Percentiles rank a stretch among this genome's conserved stretches.
Conservation (phyloP, 2,329 filamentous ascomycete genomes). For the Arthrobotrys iridis region DNA sequence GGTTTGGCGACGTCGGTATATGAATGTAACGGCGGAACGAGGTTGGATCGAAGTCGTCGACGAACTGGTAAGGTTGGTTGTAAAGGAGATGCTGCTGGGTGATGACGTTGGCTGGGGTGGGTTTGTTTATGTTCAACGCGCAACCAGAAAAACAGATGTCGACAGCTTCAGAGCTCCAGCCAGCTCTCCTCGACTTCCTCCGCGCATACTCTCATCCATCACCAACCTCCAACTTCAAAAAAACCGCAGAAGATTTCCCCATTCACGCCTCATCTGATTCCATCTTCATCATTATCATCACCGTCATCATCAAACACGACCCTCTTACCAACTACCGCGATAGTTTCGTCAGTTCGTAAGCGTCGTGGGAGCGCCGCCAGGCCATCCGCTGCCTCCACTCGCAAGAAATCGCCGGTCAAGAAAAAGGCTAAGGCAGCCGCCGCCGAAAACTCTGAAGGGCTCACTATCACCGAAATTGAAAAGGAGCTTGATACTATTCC, state of each 20-base stretch:
- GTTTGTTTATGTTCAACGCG: conserved; percentile 54
- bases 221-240: not conserved
- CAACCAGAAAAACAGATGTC: conserved; percentile 3
- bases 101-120: conserved; percentile 44
- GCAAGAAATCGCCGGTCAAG: not conserved
- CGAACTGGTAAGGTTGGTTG: not conserved
- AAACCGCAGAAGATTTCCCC: not conserved
- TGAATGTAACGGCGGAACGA: not conserved
- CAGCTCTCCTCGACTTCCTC: not conserved
- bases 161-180: conserved; percentile 32
- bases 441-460: not conserved
- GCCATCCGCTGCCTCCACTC: not conserved
- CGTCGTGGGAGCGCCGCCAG: conserved; percentile 26
- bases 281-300: not conserved
- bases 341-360: conserved; percentile 32
- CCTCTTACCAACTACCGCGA: conserved; percentile 27
- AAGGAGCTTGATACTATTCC: conserved; percentile 3
- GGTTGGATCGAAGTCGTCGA: not conserved
- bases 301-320: not conserved
- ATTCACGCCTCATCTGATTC: not conserved
- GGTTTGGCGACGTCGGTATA: not conserved
- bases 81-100: not conserved
- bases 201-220: not conserved
- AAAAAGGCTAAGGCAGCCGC: not conserved
- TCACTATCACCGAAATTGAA: not conserved